phyloP scores from a whole-genome alignment of 768 basidiomycete genomes.

The Pilatotrama ljubarskyi region DNA sequence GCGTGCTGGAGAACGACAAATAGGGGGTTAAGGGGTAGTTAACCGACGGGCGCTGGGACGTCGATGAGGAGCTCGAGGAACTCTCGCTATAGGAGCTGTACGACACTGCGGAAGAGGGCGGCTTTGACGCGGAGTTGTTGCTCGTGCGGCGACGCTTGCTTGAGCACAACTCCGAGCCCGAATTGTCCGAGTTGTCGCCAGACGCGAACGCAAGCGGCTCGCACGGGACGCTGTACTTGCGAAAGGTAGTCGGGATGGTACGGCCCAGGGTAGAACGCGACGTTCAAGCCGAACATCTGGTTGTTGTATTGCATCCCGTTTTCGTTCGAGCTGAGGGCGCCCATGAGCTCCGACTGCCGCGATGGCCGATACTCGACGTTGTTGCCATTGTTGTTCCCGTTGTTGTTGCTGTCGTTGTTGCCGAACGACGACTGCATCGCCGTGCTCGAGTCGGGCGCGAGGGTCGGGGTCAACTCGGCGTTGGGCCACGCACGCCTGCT shows the following conservation, averaged over 20 bases:
- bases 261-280: slow-evolving; percentile 59
- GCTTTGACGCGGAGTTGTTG: slow-evolving; percentile 50
- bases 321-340: slow-evolving; percentile 41
- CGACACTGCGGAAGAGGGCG: slow-evolving; percentile 62
- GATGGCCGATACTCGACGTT: slow-evolving; percentile 37
- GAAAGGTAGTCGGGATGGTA: slow-evolving; percentile 73
- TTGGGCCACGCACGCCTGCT: slow-evolving; percentile 73
- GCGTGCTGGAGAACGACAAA: slow-evolving; percentile 49
- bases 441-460: slow-evolving; percentile 59
- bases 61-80: slow-evolving; percentile 55
- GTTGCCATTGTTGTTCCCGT: slow-evolving; percentile 36
- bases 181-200: slow-evolving; percentile 47
- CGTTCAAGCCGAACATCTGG: slow-evolving; percentile 37
- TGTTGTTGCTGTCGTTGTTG: background rate
- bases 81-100: slow-evolving; percentile 63
- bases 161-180: slow-evolving; percentile 40
- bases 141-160: slow-evolving; percentile 77
- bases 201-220: slow-evolving; percentile 57
- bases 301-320: slow-evolving; percentile 21
- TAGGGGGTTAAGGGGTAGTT: slow-evolving; percentile 62
- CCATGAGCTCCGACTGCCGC: slow-evolving; percentile 53
- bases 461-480: slow-evolving; percentile 55
- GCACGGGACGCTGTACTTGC: slow-evolving; percentile 44
- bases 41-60: slow-evolving; percentile 61
- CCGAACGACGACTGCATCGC: slow-evolving; percentile 57